A percentile compares a stretch with the other conserved stretches of the same genome.
Evolutionary conservation across 805 yeast species (phyloP).

Genomic region (Teunomyces gatunensis): DNA sequence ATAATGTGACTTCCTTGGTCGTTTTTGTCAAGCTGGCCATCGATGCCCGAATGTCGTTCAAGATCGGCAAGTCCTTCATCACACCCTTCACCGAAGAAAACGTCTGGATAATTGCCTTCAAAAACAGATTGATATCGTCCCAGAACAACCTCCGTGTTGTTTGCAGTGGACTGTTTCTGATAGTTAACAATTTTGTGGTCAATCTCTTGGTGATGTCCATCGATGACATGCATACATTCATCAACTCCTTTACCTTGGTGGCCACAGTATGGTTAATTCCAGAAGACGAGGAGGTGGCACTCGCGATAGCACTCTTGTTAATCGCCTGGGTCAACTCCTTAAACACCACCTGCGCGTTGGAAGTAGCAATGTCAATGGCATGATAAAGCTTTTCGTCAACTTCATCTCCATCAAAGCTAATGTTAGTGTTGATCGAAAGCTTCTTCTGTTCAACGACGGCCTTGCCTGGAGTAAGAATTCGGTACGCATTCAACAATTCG

Average conservation of each 20-base stretch:
- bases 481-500: conserved; percentile 68
- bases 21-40: conserved; percentile 81
- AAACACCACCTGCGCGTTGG: conserved; percentile 74
- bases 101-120: conserved; percentile 80
- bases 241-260: conserved; percentile 69
- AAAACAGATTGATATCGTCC: conserved; percentile 80
- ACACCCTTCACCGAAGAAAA: conserved; percentile 80
- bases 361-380: conserved; percentile 59
- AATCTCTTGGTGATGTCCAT: conserved; percentile 78
- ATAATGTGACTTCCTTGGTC: conserved; percentile 88
- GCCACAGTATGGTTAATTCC: conserved; percentile 46
- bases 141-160: conserved; percentile 65
- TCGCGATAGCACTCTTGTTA: conserved; percentile 57
- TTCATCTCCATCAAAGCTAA: conserved; percentile 38
- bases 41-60: conserved; percentile 76
- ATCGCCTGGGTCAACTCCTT: conserved; percentile 69
- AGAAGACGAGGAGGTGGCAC: conserved; percentile 24
- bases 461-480: conserved; percentile 29
- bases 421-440: conserved; percentile 20
- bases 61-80: conserved; percentile 74
- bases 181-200: conserved; percentile 50
- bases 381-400: conserved; percentile 68
- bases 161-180: conserved; percentile 46
- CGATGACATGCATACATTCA: conserved; percentile 72
- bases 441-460: conserved; percentile 9